Base-by-base conservation (phyloP, 2,329 filamentous ascomycete species). In the Monilinia fructicola region DNA sequence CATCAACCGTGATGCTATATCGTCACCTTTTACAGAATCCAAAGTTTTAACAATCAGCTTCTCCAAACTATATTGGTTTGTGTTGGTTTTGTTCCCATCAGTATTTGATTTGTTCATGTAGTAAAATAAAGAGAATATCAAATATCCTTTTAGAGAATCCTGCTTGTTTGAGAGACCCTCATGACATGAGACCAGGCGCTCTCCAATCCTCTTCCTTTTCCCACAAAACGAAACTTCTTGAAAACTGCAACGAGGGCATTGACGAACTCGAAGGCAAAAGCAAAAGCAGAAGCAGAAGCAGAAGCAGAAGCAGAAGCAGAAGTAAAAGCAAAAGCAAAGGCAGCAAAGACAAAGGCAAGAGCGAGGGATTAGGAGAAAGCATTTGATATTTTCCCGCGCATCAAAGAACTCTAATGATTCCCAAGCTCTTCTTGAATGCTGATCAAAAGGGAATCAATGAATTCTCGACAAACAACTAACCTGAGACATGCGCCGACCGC, bases 401-500 rank as follows among this genome's bases (percentile, higher is more conserved):
- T 21, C 38, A 35, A 48, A 56, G 52, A 21, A 18, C n/a, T 35
- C 38, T 64, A 46, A 64, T 44, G 26, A 21, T 44, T 53, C 44
- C 38, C 48, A 68, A 68, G 65, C 65, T 64, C n/a, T 42, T 35
- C 68, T 54, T 38, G 38, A 56, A 65, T 18, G 64, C 38, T 63
- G 52, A 61, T 65, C 60, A 66, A 61, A 23, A 55, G 67, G 46
- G 68, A 67, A 54, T 64, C 56, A 53, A 73, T 71, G 70, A 67
- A 54, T 56, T 38, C 63, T 66, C 59, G 48, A 68, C 50, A 50
- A 48, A 64, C 44, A 63, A 31, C 54, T 5, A 64, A 35, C 54
- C 54, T 72, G 65, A 74, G 67, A 63, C 62, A 76, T 76, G 75
- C 75, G 75, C 54, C 68, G 71, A 69, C 74, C 74, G 60, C 74